Evolutionary conservation across 202 grass and related monocot species (phyloP).

Genomic region (Carex sylvatica): DNA sequence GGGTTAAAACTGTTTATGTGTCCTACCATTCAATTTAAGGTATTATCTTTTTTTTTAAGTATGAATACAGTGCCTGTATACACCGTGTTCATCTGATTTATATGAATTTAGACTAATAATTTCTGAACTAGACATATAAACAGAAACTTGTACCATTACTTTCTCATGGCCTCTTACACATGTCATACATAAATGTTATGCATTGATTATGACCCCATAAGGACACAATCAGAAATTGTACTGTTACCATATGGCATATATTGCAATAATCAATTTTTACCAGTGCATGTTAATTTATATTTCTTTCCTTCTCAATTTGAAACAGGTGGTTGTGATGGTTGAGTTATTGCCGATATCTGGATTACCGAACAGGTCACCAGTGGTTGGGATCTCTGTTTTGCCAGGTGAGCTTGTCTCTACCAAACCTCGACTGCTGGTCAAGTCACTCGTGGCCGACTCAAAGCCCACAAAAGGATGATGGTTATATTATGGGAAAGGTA

Average conservation of each 20-base stretch:
- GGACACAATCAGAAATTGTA: neutral
- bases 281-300: neutral
- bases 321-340: constrained; percentile 41
- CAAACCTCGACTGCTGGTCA: constrained; percentile 76
- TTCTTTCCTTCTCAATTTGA: neutral
- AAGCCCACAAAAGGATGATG: constrained; percentile 45
- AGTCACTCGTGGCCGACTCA: constrained; percentile 55
- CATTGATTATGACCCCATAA: neutral
- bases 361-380: constrained; percentile 47
- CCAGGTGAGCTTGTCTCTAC: constrained; percentile 70
- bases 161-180: neutral
- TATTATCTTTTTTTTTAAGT: neutral
- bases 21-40: neutral
- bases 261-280: neutral
- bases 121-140: neutral
- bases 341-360: constrained; percentile 47
- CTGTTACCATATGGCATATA: neutral
- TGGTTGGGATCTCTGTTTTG: constrained; percentile 83
- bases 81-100: neutral
- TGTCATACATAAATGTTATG: neutral
- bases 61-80: neutral
- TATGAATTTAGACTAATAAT: neutral
- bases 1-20: neutral
- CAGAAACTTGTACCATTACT: neutral
- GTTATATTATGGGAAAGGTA: neutral